A percentile compares a stretch with the other conserved stretches of the same genome.
These are phyloP conservation scores for Dictyostelium intermedium DNA, from an alignment of 78 protist species.

Conservation along the genomic window DNA sequence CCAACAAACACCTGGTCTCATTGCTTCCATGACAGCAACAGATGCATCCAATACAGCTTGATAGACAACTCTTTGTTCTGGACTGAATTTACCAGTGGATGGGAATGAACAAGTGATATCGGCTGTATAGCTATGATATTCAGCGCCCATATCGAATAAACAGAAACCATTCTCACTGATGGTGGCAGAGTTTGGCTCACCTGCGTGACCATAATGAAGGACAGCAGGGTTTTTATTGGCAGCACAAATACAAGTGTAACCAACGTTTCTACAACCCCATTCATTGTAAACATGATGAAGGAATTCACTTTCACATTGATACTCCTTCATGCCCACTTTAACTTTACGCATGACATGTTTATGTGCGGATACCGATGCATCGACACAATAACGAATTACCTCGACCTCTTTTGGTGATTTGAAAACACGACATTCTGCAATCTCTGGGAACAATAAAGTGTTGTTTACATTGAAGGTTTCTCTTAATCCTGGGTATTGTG, in stretches of 20 bases:
- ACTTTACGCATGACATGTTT: slow-evolving; percentile 71
- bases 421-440: slow-evolving; percentile 81
- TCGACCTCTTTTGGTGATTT: slow-evolving; percentile 86
- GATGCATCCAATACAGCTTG: slow-evolving; percentile 85
- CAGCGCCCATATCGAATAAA: slow-evolving; percentile 92
- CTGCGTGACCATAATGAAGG: slow-evolving; percentile 90
- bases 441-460: neutral
- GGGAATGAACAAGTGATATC: slow-evolving; percentile 96
- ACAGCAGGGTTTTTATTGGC: slow-evolving; percentile 83
- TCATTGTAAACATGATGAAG: slow-evolving; percentile 65
- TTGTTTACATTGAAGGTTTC: slow-evolving; percentile 50
- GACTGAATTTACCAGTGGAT: slow-evolving; percentile 87
- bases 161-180: slow-evolving; percentile 76
- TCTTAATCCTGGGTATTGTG: slow-evolving; percentile 42
- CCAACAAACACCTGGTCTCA: slow-evolving; percentile 91
- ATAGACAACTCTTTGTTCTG: slow-evolving; percentile 87
- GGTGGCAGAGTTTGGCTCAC: slow-evolving; percentile 74
- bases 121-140: slow-evolving; percentile 90
- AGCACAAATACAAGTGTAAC: slow-evolving; percentile 90
- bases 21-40: slow-evolving; percentile 37
- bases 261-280: slow-evolving; percentile 81
- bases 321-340: slow-evolving; percentile 83
- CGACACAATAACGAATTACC: slow-evolving; percentile 75
- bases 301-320: slow-evolving; percentile 83
- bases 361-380: slow-evolving; percentile 74